Conservation (phyloP, 495 filamentous ascomycete genomes). For the Cairneyella variabilis region DNA sequence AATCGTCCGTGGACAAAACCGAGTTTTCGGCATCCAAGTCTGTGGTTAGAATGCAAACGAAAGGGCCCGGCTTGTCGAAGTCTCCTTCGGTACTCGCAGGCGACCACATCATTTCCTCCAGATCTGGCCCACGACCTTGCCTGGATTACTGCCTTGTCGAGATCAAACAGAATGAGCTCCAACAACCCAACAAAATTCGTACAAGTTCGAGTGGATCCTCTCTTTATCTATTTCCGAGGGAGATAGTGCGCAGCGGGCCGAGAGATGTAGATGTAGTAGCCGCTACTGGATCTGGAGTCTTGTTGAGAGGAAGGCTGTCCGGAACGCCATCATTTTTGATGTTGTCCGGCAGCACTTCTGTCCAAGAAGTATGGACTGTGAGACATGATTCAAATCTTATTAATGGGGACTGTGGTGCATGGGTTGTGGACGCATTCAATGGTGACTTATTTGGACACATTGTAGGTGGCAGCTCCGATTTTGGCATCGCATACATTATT, state of each 20-base stretch:
- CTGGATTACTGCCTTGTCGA: slow-evolving; percentile 1
- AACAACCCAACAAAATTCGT: background rate
- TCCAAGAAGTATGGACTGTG: slow-evolving; percentile 6
- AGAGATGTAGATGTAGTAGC: background rate
- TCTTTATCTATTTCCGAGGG: background rate
- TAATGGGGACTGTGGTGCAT: slow-evolving; percentile 26
- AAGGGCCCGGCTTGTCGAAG: background rate
- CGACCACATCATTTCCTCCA: background rate
- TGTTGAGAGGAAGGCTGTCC: background rate
- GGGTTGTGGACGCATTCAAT: slow-evolving; percentile 21
- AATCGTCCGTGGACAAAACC: background rate
- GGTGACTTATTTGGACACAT: slow-evolving; percentile 27
- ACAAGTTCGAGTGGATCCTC: no score
- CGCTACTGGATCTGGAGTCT: background rate
- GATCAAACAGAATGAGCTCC: background rate
- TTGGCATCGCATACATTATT: slow-evolving; percentile 21
- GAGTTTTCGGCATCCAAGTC: background rate
- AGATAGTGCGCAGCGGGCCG: background rate
- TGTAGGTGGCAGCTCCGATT: slow-evolving; percentile 18
- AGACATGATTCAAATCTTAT: background rate
- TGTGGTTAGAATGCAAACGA: background rate
- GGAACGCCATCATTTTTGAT: slow-evolving; percentile 7
- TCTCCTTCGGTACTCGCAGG: background rate
- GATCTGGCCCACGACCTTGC: background rate
- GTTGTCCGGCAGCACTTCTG: background rate